These are phyloP conservation scores for Populus nigra DNA, from an alignment of 345 rosid genomes.

Conservation along the genomic window DNA sequence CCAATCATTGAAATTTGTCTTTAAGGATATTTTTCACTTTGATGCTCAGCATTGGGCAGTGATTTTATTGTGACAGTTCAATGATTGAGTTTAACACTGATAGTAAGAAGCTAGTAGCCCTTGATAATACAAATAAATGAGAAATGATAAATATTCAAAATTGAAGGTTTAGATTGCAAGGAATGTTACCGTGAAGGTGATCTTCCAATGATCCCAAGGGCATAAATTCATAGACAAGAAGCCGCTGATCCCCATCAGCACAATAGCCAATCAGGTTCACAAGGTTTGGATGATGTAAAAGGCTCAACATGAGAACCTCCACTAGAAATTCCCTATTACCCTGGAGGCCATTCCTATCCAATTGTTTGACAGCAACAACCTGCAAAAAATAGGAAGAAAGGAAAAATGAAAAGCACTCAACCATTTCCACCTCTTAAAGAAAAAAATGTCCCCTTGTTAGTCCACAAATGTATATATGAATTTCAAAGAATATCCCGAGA, in stretches of 20 bases:
- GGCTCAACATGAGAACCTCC: constrained; percentile 99
- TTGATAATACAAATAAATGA: constrained; percentile 1
- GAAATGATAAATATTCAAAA: not conserved
- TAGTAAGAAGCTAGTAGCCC: not conserved
- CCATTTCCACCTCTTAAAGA: not conserved
- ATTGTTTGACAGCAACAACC: constrained; percentile 95
- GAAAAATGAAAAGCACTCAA: constrained; percentile 2
- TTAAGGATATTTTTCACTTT: not conserved
- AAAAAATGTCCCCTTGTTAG: not conserved
- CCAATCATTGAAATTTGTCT: constrained; percentile 2
- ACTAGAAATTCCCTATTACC: constrained; percentile 97
- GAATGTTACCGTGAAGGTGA: constrained; percentile 88
- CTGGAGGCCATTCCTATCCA: constrained; percentile 96
- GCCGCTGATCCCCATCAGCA: constrained; percentile 99
- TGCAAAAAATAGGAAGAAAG: constrained; percentile 23
- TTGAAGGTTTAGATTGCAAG: not conserved
- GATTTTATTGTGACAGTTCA: not conserved
- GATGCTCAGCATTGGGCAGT: not conserved
- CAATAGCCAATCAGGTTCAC: constrained; percentile 96
- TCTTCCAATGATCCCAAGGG: constrained; percentile 95
- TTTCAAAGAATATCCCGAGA: not conserved
- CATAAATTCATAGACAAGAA: constrained; percentile 97
- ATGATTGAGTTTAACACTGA: not conserved
- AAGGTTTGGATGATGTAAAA: constrained; percentile 92
- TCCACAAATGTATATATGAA: not conserved